Evolutionary conservation across 2,329 filamentous ascomycete genomes (phyloP).

Genomic region (Knufia fluminis): DNA sequence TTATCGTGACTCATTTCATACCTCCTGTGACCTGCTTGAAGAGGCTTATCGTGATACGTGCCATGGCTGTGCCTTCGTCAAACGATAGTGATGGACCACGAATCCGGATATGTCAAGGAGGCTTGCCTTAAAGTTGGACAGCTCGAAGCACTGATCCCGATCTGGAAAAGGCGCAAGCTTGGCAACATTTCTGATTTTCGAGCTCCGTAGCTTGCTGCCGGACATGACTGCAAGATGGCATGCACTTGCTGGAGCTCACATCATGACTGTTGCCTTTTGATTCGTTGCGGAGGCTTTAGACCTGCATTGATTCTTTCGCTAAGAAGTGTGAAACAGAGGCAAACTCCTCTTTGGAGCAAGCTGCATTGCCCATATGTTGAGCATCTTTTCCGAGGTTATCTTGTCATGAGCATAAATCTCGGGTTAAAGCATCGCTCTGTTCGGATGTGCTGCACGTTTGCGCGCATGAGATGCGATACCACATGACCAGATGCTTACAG

Average conservation of each 20-base stretch:
- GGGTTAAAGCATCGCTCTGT: not conserved
- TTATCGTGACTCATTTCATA: not conserved
- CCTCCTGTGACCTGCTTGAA: not conserved
- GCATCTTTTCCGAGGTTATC: not conserved
- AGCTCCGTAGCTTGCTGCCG: too few relatives aligned
- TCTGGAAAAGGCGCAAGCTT: not conserved
- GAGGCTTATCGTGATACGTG: not conserved
- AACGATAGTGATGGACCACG: not conserved
- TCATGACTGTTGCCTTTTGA: not conserved
- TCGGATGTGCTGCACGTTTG: not conserved
- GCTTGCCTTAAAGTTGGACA: not conserved
- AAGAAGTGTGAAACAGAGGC: not conserved
- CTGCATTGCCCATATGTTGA: not conserved
- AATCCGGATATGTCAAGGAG: not conserved
- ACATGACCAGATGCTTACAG: constrained; percentile 48
- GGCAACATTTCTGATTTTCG: too few relatives aligned
- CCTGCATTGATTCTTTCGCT: not conserved
- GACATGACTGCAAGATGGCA: too few relatives aligned
- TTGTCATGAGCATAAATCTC: not conserved
- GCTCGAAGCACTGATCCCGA: not conserved
- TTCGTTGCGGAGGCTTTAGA: not conserved
- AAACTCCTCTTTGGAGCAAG: not conserved
- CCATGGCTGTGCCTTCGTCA: not conserved
- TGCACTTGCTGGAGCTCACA: not conserved
- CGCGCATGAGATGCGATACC: too few relatives aligned